These are phyloP conservation scores for Vinca major DNA, from an alignment of 305 asterid genomes.

Conservation along the genomic window DNA sequence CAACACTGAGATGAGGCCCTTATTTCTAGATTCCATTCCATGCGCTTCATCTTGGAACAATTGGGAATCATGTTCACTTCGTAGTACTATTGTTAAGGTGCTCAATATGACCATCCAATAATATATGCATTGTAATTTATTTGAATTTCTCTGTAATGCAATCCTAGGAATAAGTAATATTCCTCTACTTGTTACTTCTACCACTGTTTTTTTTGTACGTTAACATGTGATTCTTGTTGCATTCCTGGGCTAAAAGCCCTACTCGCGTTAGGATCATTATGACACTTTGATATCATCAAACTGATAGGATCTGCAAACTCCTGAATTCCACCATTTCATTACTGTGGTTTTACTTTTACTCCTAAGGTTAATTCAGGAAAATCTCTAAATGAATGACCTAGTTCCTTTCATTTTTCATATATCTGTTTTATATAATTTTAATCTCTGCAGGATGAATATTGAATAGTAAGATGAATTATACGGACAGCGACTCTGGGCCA, in stretches of 20 bases:
- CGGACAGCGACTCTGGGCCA: not conserved
- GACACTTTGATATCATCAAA: not conserved
- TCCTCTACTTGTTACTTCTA: not conserved
- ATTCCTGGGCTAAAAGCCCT: not conserved
- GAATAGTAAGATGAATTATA: not conserved
- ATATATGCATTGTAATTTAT: not conserved
- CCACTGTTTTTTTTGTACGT: not conserved
- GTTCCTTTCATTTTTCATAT: not conserved
- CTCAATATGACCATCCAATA: not conserved
- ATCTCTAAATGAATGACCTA: not conserved
- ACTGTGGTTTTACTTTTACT: not conserved
- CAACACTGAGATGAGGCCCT: not conserved
- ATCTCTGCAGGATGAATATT: conserved; percentile 2
- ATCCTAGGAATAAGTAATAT: not conserved
- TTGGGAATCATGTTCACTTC: not conserved
- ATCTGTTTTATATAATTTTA: not conserved
- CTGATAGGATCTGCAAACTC: not conserved
- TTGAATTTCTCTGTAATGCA: not conserved
- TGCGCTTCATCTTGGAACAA: not conserved
- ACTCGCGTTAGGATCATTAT: not conserved
- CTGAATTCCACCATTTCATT: not conserved
- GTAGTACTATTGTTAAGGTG: not conserved
- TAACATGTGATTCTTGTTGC: not conserved
- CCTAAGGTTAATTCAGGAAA: not conserved
- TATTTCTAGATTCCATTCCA: not conserved